Evolutionary conservation across 2,329 filamentous ascomycete species (phyloP), one percentile per base, ranked within the genome.

Genomic region (Chaetomium sp.): DNA sequence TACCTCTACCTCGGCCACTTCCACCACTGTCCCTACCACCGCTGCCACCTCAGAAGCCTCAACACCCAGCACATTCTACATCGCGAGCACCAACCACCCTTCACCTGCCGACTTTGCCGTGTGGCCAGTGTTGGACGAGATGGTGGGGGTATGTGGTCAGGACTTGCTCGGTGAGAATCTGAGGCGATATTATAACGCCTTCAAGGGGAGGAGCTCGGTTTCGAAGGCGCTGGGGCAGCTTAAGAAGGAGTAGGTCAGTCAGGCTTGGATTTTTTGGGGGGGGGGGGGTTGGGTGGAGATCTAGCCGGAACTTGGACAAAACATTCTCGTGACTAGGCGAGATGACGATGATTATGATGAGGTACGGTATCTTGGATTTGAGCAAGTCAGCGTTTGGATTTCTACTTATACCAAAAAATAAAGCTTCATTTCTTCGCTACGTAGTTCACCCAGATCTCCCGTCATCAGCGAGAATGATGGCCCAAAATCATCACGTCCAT

Each of bases 61-160:
- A 27, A 27, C 54, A 51, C 57, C 60, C 5, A 46, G 51, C 12
- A 59, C 62, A 35, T 59, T 66, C 10, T 81, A 76, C 62, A 73
- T 82, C 19, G 75, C 76, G 0, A 78, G 76, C 0, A 55, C 64
- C 3, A 59, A 56, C 0, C 60, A 60, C 9, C 62, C 75, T 0
- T 70, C 72, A 1, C 64, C 84, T 1, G 75, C 76, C 0, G 82
- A 85, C 65, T 85, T 77, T 64, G 79, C 78, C 0, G 64, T 83
- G 3, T 83, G 79, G 77, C 80, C 82, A 0, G 71, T 81, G 11
- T 61, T 85, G 56, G 68, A 80, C 55, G 71, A 72, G 36, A 70
- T 82, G 19, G 65, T 72, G 7, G 58, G 67, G 11, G 67, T 69
- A 19, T 66, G 66, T 54, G 72, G 69, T 1, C 43, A 64, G 4